Evolutionary conservation across 1,139 yeast species (phyloP).

Genomic region (Keqinozyma sinolaborantium): DNA sequence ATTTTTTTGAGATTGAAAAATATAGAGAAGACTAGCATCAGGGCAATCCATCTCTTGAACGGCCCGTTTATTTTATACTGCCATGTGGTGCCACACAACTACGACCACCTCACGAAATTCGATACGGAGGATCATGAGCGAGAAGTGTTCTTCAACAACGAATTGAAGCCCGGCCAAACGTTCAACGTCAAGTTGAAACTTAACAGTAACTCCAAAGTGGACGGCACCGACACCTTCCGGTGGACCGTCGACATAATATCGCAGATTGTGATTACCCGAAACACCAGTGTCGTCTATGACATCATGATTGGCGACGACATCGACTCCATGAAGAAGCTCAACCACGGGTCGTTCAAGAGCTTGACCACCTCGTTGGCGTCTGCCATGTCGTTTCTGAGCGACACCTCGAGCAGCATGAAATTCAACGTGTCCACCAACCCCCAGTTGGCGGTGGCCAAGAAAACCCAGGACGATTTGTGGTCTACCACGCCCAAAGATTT

Average conservation of each 20-base stretch:
- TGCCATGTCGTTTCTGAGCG: not conserved
- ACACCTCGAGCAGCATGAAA: constrained; percentile 7
- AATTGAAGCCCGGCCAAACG: constrained; percentile 61
- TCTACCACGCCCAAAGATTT: constrained; percentile 38
- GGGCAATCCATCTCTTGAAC: constrained; percentile 53
- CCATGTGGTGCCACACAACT: constrained; percentile 55
- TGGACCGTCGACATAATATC: constrained; percentile 85
- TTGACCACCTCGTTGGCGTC: constrained; percentile 12
- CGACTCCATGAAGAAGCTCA: constrained; percentile 26
- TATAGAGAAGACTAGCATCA: constrained; percentile 43
- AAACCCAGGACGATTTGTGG: constrained; percentile 73
- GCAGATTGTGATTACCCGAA: constrained; percentile 72
- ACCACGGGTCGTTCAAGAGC: constrained; percentile 19
- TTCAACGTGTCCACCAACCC: constrained; percentile 15
- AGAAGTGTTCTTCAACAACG: constrained; percentile 37
- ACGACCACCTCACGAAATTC: constrained; percentile 28
- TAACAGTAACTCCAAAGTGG: constrained; percentile 39
- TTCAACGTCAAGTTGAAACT: constrained; percentile 47
- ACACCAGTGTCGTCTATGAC: constrained; percentile 67
- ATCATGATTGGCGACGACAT: constrained; percentile 51
- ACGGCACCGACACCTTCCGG: constrained; percentile 30
- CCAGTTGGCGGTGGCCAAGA: constrained; percentile 38
- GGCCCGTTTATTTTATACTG: constrained; percentile 62
- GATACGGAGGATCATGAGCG: constrained; percentile 16
- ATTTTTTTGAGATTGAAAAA: constrained; percentile 47